Conservation (phyloP, 2,329 filamentous ascomycete species). For the Diaporthe eres region DNA sequence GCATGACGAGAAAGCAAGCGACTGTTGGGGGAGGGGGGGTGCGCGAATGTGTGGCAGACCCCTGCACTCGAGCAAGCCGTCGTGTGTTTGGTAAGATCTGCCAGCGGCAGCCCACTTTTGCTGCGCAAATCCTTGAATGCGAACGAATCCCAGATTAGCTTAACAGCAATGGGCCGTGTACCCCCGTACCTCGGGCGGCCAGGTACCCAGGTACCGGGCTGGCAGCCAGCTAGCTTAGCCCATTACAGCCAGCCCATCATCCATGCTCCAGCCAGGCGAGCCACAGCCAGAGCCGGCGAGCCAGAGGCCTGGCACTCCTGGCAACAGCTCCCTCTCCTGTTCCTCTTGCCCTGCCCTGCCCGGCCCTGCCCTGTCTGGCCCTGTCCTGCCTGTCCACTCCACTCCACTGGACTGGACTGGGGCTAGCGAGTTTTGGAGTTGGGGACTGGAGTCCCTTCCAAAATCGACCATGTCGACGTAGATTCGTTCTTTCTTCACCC, state of each 20-base stretch:
- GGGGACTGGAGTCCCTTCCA: slow-evolving; percentile 39
- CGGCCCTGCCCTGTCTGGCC: background rate
- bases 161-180: slow-evolving; percentile 3
- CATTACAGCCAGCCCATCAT: slow-evolving; percentile 20
- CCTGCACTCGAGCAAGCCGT: slow-evolving; percentile 1
- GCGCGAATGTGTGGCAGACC: slow-evolving; percentile 18
- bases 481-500: slow-evolving; percentile 38
- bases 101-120: slow-evolving; percentile 27
- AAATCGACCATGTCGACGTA: slow-evolving; percentile 39
- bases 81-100: slow-evolving; percentile 29
- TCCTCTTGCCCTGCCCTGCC: slow-evolving; percentile 6
- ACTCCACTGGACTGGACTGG: slow-evolving; percentile 34
- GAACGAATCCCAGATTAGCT: slow-evolving; percentile 28
- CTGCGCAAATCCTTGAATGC: slow-evolving; percentile 27
- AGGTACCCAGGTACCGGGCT: slow-evolving; percentile 3
- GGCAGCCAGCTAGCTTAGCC: slow-evolving; percentile 15
- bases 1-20: background rate
- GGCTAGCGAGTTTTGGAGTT: slow-evolving; percentile 31
- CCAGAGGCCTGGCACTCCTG: slow-evolving; percentile 21
- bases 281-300: slow-evolving; percentile 25
- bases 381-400: slow-evolving; percentile 9
- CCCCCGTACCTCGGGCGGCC: slow-evolving; percentile 4
- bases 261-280: slow-evolving; percentile 17
- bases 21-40: background rate
- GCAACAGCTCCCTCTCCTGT: slow-evolving; percentile 23